Evolutionary conservation across 257 asterid genomes (phyloP), one percentile per base, ranked within the genome.

Genomic region (Coffea canephora): DNA sequence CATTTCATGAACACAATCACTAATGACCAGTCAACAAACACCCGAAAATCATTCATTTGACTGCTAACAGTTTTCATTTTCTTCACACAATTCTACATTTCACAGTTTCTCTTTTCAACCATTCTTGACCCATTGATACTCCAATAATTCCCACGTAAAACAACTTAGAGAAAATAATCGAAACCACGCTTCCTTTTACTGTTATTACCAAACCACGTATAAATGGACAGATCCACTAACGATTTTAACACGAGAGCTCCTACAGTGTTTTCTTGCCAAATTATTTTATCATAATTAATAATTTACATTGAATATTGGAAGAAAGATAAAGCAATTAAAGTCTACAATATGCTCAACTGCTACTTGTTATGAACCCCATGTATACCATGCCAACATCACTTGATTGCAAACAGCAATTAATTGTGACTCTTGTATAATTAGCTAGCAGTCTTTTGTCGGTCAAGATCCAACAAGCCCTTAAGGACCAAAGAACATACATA

Each of bases 131-230:
- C 23, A 57, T 59, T 43, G 15, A 41, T 45, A 23, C 48, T 69
- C 72, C 68, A n/a, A 74, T 15, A 41, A 68, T 69, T 69, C 34
- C 78, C 45, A 16, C 19, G 2, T 18, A 34, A 69, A 77, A 77
- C 31, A 77, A 68, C 46, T 43, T 25, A 76, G 16, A 61, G 19
- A 21, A 14, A 55, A 13, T 59, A 6, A 5, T 52, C 21, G 0
- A 52, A 15, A 52, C 5, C 3, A 23, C 19, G 23, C 5, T 59
- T 59, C 27, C 64, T 68, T 68, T 34, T 14, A 68, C 72, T 41
- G 34, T 31, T 16, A 10, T 18, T 67, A 3, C 71, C 48, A 15
- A 23, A 19, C 27, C 31, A 39, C 43, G 14, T 41, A 39, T 18
- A 18, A 41, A 69, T 25, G 0, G 13, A 39, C 16, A 19, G 73